These are phyloP conservation scores for Eutrema japonicum DNA, from an alignment of 345 rosid species.

Conservation along the genomic window DNA sequence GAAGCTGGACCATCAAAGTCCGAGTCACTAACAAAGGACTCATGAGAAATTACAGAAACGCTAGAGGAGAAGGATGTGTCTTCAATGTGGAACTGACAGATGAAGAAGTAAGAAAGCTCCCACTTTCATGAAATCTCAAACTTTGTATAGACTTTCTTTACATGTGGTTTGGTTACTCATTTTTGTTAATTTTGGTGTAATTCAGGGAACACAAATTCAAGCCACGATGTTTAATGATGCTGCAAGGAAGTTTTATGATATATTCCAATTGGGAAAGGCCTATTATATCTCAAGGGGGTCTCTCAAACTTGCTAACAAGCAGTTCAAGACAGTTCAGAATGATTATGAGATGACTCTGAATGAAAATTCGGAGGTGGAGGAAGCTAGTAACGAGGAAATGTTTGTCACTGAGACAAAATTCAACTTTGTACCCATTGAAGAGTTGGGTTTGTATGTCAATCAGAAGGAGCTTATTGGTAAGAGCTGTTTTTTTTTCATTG, in stretches of 20 bases:
- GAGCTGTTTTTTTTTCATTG: not conserved
- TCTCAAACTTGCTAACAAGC: conserved; percentile 85
- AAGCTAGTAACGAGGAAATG: conserved; percentile 65
- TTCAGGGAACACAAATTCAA: conserved; percentile 92
- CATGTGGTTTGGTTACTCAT: not conserved
- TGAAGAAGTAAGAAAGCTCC: conserved; percentile 70
- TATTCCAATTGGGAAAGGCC: conserved; percentile 79
- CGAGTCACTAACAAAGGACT: conserved; percentile 80
- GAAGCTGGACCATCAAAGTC: conserved; percentile 93
- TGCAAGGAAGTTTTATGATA: conserved; percentile 77
- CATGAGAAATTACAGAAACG: conserved; percentile 87
- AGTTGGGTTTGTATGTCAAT: conserved; percentile 73
- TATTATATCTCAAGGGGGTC: conserved; percentile 85
- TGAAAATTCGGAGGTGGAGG: conserved; percentile 87
- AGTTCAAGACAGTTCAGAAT: conserved; percentile 82
- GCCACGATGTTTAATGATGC: conserved; percentile 97
- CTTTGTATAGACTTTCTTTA: not conserved
- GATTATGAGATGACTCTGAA: conserved; percentile 95
- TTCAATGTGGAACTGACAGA: conserved; percentile 94
- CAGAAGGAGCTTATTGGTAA: conserved; percentile 81
- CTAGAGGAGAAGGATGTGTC: conserved; percentile 93
- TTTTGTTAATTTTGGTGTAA: not conserved
- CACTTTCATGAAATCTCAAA: not conserved
- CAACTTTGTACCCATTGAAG: conserved; percentile 77
- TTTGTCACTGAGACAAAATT: conserved; percentile 83